Conservation (phyloP, 306 rosid species). For the Alnus rubra region DNA sequence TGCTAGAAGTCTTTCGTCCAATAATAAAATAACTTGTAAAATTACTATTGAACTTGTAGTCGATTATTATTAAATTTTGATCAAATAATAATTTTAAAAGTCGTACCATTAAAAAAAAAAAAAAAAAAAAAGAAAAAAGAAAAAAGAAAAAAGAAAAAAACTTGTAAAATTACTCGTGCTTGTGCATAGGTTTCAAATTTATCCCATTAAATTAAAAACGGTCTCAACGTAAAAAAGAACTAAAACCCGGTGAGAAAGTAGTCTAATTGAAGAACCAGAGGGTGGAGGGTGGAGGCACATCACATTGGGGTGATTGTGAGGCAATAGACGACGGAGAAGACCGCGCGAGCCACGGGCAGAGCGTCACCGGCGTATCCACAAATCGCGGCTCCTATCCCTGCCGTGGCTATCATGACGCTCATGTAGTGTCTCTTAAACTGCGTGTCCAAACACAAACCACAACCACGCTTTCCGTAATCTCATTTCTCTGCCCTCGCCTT, state of each 20-base stretch:
- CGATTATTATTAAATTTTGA: too few relatives aligned
- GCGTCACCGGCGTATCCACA: constrained; percentile 94
- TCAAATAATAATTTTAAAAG: too few relatives aligned
- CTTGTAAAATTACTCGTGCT: too few relatives aligned
- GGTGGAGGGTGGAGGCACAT: constrained; percentile 1
- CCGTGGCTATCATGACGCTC: constrained; percentile 80
- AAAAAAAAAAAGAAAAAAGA: too few relatives aligned
- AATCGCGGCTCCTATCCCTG: constrained; percentile 81
- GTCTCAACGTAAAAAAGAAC: not conserved
- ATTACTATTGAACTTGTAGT: too few relatives aligned
- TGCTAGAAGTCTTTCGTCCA: too few relatives aligned
- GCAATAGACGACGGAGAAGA: constrained; percentile 77
- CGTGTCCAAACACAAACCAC: constrained; percentile 26
- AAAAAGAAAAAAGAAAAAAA: too few relatives aligned
- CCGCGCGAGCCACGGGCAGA: constrained; percentile 80
- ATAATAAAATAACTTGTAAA: too few relatives aligned
- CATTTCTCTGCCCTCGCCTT: not conserved
- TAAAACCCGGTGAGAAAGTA: too few relatives aligned
- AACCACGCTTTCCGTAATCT: not conserved
- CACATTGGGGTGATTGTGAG: constrained; percentile 85
- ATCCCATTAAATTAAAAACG: too few relatives aligned
- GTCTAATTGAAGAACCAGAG: not conserved
- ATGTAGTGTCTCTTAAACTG: constrained; percentile 74
- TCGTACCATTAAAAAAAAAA: too few relatives aligned
- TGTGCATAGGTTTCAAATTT: too few relatives aligned